Percentiles rank a stretch among this genome's conserved stretches.
These are phyloP conservation scores for Claviceps pusilla DNA, from an alignment of 2,329 filamentous ascomycete genomes.

Conservation along the genomic window DNA sequence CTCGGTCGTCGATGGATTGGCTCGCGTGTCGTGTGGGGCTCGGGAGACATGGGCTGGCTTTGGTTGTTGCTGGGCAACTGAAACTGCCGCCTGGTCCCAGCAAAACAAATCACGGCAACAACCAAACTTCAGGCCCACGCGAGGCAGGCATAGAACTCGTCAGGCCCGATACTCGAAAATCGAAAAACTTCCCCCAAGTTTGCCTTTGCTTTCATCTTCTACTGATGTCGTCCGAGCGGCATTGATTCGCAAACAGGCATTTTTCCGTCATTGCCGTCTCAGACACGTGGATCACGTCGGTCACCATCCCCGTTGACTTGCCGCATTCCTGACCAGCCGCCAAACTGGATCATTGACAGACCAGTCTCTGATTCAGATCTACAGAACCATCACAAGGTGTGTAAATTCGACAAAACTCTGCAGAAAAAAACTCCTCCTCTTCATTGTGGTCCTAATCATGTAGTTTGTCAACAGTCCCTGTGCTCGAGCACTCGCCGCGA, in stretches of 20 bases:
- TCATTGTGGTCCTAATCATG: not conserved
- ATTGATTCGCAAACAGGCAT: not conserved
- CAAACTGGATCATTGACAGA: not conserved
- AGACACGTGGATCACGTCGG: not conserved
- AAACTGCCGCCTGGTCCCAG: constrained; percentile 8
- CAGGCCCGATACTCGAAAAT: not conserved
- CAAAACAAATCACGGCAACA: not conserved
- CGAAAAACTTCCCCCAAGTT: not conserved
- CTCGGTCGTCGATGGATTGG: not conserved
- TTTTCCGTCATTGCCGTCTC: not conserved
- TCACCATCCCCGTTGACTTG: not conserved
- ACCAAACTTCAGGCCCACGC: too few species aligned
- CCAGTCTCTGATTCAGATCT: not conserved
- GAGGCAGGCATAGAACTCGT: not conserved
- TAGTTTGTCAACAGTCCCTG: not conserved
- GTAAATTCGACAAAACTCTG: not conserved
- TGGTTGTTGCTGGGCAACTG: constrained; percentile 15
- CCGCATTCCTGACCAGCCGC: constrained; percentile 3
- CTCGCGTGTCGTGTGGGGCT: not conserved
- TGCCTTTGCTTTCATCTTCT: not conserved
- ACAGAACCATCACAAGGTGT: not conserved
- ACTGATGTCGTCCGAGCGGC: not conserved
- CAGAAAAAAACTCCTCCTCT: too few species aligned
- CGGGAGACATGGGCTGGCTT: not conserved
- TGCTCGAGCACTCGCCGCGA: constrained; percentile 14